Evolutionary conservation across 805 yeast genomes (phyloP), one percentile per base, ranked within the genome.

Genomic region (Candida awuae): DNA sequence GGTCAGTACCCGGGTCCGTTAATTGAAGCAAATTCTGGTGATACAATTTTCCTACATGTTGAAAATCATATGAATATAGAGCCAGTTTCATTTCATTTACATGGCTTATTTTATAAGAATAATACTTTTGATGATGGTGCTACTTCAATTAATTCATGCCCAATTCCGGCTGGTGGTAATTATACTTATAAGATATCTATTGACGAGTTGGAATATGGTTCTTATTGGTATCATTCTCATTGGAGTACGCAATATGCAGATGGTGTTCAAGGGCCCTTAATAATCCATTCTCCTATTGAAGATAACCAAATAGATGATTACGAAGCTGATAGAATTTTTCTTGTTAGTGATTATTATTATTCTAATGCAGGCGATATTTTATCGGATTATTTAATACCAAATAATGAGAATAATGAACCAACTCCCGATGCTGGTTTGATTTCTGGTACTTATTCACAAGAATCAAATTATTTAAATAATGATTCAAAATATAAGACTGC

Each of bases 281-380:
- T 49, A 5, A 35, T 50, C 15, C 52, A 52, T 34, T 48, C 50
- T 5, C 27, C 32, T 33, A 33, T 35, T n/a, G 52, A 45, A 40
- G 47, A 44, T 34, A 20, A 22, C 13, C 26, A 37, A 17, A 54
- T 63, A 14, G 58, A 59, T 30, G 51, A 53, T 13, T 73, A 65
- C 51, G 77, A 73, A 48, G 72, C 70, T 37, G 77, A 73, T 44
- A 51, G 62, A 9, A 56, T 63, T 1, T 54, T 71, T 29, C 42
- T 66, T 8, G 48, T 71, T 7, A 61, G 66, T 35, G 80, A 73
- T 42, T 70, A 74, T 70, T 73, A 73, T 56, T 72, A 71, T 51
- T 44, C 57, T 6, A 58, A 53, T 35, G 53, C 41, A 9, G 37
- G 20, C 10, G 27, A 40, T 2, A 39, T 45, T 21, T 27, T 51